phyloP scores from a whole-genome alignment of 2,329 filamentous ascomycete species.

The Ramichloridium luteum region DNA sequence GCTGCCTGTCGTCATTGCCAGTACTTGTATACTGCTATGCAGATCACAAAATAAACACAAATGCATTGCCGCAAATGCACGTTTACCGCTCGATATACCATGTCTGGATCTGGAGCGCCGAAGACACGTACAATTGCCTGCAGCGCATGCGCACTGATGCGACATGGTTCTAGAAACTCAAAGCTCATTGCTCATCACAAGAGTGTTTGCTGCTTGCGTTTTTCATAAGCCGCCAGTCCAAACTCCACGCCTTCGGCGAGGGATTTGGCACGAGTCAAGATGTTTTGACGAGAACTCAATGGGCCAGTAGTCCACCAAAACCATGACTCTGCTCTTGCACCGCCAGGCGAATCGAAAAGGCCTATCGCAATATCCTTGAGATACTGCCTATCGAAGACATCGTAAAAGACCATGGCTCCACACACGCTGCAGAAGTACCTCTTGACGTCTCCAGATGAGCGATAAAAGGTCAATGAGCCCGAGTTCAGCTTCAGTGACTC shows the following conservation, averaged over 20 bases:
- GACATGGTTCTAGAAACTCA: too few species aligned
- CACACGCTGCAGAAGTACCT: slow-evolving; percentile 52
- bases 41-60: too few species aligned
- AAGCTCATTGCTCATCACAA: too few species aligned
- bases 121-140: too few species aligned
- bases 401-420: slow-evolving; percentile 54
- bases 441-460: slow-evolving; percentile 41
- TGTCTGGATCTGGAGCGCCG: too few species aligned
- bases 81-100: too few species aligned
- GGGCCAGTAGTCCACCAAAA: slow-evolving; percentile 49
- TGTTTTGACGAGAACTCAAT: slow-evolving; percentile 49
- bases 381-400: slow-evolving; percentile 39
- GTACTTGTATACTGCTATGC: too few species aligned
- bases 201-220: too few species aligned
- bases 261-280: slow-evolving; percentile 15
- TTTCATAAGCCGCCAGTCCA: slow-evolving; percentile 15
- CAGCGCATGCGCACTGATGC: too few species aligned
- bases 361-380: slow-evolving; percentile 55
- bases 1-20: too few species aligned
- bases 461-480: slow-evolving; percentile 40
- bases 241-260: slow-evolving; percentile 14
- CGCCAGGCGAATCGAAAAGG: slow-evolving; percentile 35
- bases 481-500: slow-evolving; percentile 22
- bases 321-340: slow-evolving; percentile 46
- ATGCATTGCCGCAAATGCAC: too few species aligned